These are phyloP conservation scores for Hortiboletus campestris DNA, from an alignment of 768 basidiomycete genomes.

Conservation along the genomic window DNA sequence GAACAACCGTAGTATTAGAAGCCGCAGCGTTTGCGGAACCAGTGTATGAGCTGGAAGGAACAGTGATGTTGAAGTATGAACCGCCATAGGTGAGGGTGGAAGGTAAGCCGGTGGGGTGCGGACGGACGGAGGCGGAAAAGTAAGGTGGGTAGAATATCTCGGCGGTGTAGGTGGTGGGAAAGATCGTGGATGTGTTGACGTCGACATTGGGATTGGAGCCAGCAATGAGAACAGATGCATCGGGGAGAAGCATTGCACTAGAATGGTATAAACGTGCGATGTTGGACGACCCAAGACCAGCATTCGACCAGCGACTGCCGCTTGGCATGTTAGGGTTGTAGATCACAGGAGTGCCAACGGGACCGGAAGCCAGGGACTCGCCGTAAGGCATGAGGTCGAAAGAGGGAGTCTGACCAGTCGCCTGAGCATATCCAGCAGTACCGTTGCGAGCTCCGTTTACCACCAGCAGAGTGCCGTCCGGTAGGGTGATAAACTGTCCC, in stretches of 20 bases:
- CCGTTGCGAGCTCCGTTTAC: constrained; percentile 84
- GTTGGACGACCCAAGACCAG: constrained; percentile 57
- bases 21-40: constrained; percentile 69
- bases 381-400: constrained; percentile 64
- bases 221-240: constrained; percentile 81
- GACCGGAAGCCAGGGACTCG: constrained; percentile 75
- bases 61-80: constrained; percentile 67
- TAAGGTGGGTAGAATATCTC: constrained; percentile 94
- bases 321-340: constrained; percentile 75
- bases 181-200: constrained; percentile 61
- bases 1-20: constrained; percentile 70
- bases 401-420: constrained; percentile 43
- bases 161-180: constrained; percentile 76
- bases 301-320: constrained; percentile 74
- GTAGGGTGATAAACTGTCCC: constrained; percentile 88
- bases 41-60: constrained; percentile 64
- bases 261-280: constrained; percentile 93
- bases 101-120: constrained; percentile 71
- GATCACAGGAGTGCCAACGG: constrained; percentile 72
- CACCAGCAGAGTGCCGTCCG: constrained; percentile 71
- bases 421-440: constrained; percentile 81
- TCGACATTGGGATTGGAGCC: constrained; percentile 96
- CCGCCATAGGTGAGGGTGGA: constrained; percentile 81
- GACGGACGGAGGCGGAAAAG: constrained; percentile 69
- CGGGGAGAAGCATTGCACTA: constrained; percentile 82